Percentiles rank a stretch among this genome's conserved stretches.
These are phyloP conservation scores for Plasmopara muralis DNA, from an alignment of 352 stramenopile genomes.

Conservation along the genomic window DNA sequence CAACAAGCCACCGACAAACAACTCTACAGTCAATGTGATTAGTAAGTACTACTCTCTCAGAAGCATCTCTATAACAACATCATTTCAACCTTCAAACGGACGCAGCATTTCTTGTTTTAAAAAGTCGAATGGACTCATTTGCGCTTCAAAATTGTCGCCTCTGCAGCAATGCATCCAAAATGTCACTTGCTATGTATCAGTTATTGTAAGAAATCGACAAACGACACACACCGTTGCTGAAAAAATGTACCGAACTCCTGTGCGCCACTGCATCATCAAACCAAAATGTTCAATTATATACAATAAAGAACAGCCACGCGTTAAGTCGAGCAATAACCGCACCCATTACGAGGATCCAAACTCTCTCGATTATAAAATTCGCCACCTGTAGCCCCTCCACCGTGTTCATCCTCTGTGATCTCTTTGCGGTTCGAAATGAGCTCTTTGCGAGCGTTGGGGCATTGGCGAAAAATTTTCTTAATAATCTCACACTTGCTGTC, in stretches of 20 bases:
- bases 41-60: background rate
- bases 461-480: slow-evolving; percentile 84
- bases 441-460: slow-evolving; percentile 58
- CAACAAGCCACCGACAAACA: slow-evolving; percentile 45
- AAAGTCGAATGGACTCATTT: slow-evolving; percentile 80
- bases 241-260: slow-evolving; percentile 44
- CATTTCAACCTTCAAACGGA: slow-evolving; percentile 53
- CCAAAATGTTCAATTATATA: background rate
- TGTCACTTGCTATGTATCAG: background rate
- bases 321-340: background rate
- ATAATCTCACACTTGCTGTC: slow-evolving; percentile 83
- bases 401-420: slow-evolving; percentile 67
- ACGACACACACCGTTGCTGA: slow-evolving; percentile 36
- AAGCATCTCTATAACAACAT: background rate
- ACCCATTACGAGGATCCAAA: slow-evolving; percentile 54
- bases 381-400: slow-evolving; percentile 31
- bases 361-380: slow-evolving; percentile 71
- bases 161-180: slow-evolving; percentile 18
- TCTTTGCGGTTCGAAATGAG: slow-evolving; percentile 76
- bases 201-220: background rate
- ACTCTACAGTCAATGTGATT: slow-evolving; percentile 25
- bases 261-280: slow-evolving; percentile 17
- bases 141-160: slow-evolving; percentile 64
- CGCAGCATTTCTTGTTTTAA: slow-evolving; percentile 73
- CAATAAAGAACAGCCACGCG: background rate